phyloP scores from a whole-genome alignment of 768 basidiomycete genomes.

The Ramaria sp. region DNA sequence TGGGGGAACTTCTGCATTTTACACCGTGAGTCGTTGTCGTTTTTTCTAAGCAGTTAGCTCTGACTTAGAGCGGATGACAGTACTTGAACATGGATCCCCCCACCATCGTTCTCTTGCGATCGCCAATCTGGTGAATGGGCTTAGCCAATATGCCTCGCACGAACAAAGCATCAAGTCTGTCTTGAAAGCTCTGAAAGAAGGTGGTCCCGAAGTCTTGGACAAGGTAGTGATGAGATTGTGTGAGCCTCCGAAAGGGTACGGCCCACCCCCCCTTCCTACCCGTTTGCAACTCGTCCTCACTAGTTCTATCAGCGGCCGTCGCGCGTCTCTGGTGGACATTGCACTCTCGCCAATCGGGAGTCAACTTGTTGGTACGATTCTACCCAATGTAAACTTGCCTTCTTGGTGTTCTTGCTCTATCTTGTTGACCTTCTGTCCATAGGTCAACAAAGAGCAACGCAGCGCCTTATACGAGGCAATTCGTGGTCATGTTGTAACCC shows the following conservation, averaged over 20 bases:
- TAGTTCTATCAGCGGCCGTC: slow-evolving; percentile 36
- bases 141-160: slow-evolving; percentile 69
- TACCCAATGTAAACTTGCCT: slow-evolving; percentile 49
- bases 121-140: slow-evolving; percentile 65
- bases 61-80: slow-evolving; percentile 24
- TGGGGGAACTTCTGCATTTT: slow-evolving; percentile 87
- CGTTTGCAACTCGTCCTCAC: background rate
- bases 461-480: slow-evolving; percentile 76
- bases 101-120: slow-evolving; percentile 66
- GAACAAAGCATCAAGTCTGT: slow-evolving; percentile 86
- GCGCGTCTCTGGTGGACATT: slow-evolving; percentile 80
- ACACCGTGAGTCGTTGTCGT: slow-evolving; percentile 46
- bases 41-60: background rate
- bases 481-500: slow-evolving; percentile 75
- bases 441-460: slow-evolving; percentile 85
- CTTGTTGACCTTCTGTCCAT: slow-evolving; percentile 9
- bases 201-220: slow-evolving; percentile 64
- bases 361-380: slow-evolving; percentile 72
- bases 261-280: background rate
- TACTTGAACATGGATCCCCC: slow-evolving; percentile 75
- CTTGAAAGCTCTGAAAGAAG: slow-evolving; percentile 79
- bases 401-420: background rate
- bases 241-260: slow-evolving; percentile 71
- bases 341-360: slow-evolving; percentile 78
- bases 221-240: slow-evolving; percentile 74